These are phyloP conservation scores for Trichoderma polysporum DNA, from an alignment of 2,329 filamentous ascomycete genomes.

Conservation along the genomic window DNA sequence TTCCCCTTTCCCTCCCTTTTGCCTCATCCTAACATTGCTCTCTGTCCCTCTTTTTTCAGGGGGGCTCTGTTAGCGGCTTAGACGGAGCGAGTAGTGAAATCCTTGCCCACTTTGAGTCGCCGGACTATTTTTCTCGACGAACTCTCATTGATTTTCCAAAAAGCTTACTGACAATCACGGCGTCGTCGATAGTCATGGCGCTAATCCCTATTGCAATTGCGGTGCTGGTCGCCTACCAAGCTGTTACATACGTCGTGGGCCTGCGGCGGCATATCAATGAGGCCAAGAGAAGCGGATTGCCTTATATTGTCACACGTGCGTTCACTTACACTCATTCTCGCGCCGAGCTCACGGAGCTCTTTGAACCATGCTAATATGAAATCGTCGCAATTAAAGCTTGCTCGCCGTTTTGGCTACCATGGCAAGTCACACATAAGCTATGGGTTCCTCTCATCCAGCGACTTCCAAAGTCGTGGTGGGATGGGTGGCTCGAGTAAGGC, in stretches of 20 bases:
- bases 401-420: conserved; percentile 51
- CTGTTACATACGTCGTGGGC: conserved; percentile 35
- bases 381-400: conserved; percentile 38
- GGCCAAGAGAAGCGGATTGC: conserved; percentile 52
- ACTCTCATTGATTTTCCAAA: neutral
- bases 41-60: neutral
- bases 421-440: conserved; percentile 54
- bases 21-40: neutral
- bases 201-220: conserved; percentile 37
- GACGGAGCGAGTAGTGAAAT: neutral
- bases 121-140: neutral
- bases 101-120: neutral
- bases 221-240: conserved; percentile 35
- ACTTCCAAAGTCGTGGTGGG: conserved; percentile 56
- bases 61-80: neutral
- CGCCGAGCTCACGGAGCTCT: neutral
- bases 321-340: conserved; percentile 33
- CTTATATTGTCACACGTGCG: conserved; percentile 55
- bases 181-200: conserved; percentile 29
- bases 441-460: conserved; percentile 56
- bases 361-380: neutral
- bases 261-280: conserved; percentile 47
- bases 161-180: neutral
- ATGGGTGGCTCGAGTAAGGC: conserved; percentile 60
- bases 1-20: neutral